Base-by-base conservation (phyloP, 306 rosid genomes). In the Fragaria nilgerrensis region DNA sequence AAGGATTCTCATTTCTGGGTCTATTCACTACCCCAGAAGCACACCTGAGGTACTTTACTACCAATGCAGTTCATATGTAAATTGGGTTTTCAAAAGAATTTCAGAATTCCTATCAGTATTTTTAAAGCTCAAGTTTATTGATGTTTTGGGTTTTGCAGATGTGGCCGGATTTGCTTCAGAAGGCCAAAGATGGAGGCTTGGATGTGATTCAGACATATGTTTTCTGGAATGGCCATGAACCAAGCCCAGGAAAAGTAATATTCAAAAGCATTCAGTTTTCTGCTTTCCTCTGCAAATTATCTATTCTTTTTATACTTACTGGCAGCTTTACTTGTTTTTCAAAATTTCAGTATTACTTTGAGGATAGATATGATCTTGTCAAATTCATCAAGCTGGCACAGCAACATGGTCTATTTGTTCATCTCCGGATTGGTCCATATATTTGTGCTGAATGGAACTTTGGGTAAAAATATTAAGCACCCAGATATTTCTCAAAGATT, bases 21-120 rank as follows among this genome's bases (percentile, higher is more conserved):
- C 99, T 76, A 91, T 96, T 70, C 99, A 96, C 82, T 96, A 93
- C 55, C 98, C 99, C 74, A 92, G 98, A 93, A 92, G 98, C 92
- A 92, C 99, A 58, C 96, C 94, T 12, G 81, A 91, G 97, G 98
- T 89, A 85, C 63, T 23, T 19, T 27, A 14, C 52, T 53, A 77
- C 79, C 82, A 82, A 78, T 84, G 84, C 72, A 75, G 71, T 75
- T 80, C 84, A 39, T 43, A 12, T 39, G 15, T 69, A 13, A 74
- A 15, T 50, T 16, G 50, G 47, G 66, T 32, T 71, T 66, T 55
- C 14, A 32, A 44, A 15, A 13, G 20, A 16, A 9, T 5, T 23
- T 36, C 22, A 32, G 48, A 64, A 16, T 16, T 7, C 0, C 12
- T 16, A 1, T 64, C 20, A 29, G 10, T 23, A 75, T 50, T 1